phyloP scores from a whole-genome alignment of 768 basidiomycete species.

The Phlebiopsis flavidoalba region DNA sequence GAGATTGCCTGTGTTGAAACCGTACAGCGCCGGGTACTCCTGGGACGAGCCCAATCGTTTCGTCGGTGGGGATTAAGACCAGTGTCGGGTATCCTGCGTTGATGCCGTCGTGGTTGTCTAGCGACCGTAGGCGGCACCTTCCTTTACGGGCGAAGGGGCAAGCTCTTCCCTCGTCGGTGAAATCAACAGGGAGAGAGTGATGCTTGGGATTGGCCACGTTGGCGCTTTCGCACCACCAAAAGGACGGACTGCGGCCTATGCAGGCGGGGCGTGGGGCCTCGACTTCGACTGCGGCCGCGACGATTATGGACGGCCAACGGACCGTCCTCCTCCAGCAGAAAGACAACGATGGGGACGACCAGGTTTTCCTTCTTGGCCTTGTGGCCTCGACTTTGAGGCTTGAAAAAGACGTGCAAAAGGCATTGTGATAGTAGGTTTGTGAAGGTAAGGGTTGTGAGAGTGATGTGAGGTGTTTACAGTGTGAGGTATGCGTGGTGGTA shows the following conservation, averaged over 20 bases:
- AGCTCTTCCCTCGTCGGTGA: not conserved
- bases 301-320: not conserved
- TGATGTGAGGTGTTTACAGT: not conserved
- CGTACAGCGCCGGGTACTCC: conserved; percentile 1
- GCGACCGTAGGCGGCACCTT: not conserved
- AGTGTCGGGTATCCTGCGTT: not conserved
- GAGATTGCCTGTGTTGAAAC: too few species aligned
- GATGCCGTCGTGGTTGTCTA: not conserved
- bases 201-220: not conserved
- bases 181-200: not conserved
- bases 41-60: not conserved
- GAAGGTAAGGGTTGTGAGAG: not conserved
- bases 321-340: not conserved
- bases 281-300: not conserved
- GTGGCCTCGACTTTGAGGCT: not conserved
- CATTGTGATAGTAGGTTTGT: not conserved
- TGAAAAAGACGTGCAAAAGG: not conserved
- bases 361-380: not conserved
- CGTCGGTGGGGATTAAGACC: not conserved
- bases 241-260: too few species aligned
- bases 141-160: not conserved
- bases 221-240: too few species aligned
- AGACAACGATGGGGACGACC: not conserved
- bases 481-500: not conserved
- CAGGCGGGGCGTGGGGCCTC: not conserved